Conservation (phyloP, 768 basidiomycete species). For the Boletus tomentosulus region DNA sequence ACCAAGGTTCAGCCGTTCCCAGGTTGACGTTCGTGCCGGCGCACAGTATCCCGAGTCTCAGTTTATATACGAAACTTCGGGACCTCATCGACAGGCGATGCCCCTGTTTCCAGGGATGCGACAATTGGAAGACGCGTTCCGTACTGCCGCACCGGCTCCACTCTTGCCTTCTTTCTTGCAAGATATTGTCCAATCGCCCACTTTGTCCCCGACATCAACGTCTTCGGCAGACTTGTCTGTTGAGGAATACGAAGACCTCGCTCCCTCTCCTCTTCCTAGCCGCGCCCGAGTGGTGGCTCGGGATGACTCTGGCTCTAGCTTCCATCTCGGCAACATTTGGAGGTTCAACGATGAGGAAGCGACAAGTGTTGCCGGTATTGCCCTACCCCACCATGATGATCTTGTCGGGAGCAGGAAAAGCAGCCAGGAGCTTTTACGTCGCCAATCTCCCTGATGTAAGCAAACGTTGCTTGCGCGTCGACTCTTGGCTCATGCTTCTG, state of each 20-base stretch:
- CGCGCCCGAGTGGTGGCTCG: slow-evolving; percentile 24
- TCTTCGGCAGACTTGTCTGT: slow-evolving; percentile 64
- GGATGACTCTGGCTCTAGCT: slow-evolving; percentile 27
- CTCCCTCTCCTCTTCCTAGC: slow-evolving; percentile 26
- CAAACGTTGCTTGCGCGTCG: background rate
- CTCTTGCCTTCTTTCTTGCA: slow-evolving; percentile 77
- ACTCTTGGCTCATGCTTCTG: background rate
- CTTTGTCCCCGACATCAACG: slow-evolving; percentile 58
- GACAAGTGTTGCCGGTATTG: slow-evolving; percentile 48
- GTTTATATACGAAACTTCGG: slow-evolving; percentile 72
- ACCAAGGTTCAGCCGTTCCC: slow-evolving; percentile 46
- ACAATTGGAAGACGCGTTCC: slow-evolving; percentile 19
- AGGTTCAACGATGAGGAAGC: slow-evolving; percentile 68
- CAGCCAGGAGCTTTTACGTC: slow-evolving; percentile 36
- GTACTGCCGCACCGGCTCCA: slow-evolving; percentile 38
- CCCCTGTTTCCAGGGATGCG: slow-evolving; percentile 35
- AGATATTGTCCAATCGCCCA: slow-evolving; percentile 68
- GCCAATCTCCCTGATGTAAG: slow-evolving; percentile 25
- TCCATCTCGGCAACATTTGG: slow-evolving; percentile 59
- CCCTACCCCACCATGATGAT: slow-evolving; percentile 41
- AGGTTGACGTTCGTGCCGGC: slow-evolving; percentile 39
- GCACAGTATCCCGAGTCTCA: slow-evolving; percentile 41
- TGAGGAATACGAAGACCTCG: slow-evolving; percentile 48
- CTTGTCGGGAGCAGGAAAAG: slow-evolving; percentile 37
- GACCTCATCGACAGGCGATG: slow-evolving; percentile 36